phyloP scores from a whole-genome alignment of 768 basidiomycete species.

The Xerocomus spinulosus region DNA sequence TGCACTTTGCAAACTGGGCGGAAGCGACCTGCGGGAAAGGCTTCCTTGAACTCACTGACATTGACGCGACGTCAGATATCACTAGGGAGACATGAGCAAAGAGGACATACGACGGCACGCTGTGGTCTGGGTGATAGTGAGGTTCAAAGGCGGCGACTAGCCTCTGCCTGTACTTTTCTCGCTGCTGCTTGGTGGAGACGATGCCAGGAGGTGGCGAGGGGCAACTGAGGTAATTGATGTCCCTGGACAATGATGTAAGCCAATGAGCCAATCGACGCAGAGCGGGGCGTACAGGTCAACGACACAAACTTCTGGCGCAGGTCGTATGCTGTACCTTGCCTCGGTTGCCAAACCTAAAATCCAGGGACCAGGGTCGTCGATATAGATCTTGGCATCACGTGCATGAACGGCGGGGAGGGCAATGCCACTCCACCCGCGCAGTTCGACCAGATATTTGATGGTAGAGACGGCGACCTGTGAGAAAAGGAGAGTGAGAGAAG shows the following conservation, averaged over 20 bases:
- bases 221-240: constrained; percentile 83
- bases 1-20: constrained; percentile 88
- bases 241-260: constrained; percentile 38
- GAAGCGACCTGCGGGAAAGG: constrained; percentile 90
- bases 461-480: constrained; percentile 80
- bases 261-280: background rate
- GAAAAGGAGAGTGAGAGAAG: constrained; percentile 3
- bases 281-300: constrained; percentile 67
- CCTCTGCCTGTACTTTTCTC: constrained; percentile 73
- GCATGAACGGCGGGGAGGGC: constrained; percentile 78
- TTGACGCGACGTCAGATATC: constrained; percentile 3
- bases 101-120: constrained; percentile 57
- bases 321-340: constrained; percentile 71
- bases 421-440: constrained; percentile 91
- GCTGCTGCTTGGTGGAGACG: constrained; percentile 73
- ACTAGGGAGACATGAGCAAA: background rate
- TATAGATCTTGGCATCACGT: constrained; percentile 87
- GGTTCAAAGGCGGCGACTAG: constrained; percentile 76
- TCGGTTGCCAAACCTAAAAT: constrained; percentile 89
- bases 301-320: constrained; percentile 78
- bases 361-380: constrained; percentile 97
- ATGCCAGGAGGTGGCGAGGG: constrained; percentile 71
- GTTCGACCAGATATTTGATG: constrained; percentile 85
- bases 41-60: constrained; percentile 85
- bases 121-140: constrained; percentile 87